These are phyloP conservation scores for Penicillium flavigenum DNA, from an alignment of 495 filamentous ascomycete genomes.

Conservation along the genomic window DNA sequence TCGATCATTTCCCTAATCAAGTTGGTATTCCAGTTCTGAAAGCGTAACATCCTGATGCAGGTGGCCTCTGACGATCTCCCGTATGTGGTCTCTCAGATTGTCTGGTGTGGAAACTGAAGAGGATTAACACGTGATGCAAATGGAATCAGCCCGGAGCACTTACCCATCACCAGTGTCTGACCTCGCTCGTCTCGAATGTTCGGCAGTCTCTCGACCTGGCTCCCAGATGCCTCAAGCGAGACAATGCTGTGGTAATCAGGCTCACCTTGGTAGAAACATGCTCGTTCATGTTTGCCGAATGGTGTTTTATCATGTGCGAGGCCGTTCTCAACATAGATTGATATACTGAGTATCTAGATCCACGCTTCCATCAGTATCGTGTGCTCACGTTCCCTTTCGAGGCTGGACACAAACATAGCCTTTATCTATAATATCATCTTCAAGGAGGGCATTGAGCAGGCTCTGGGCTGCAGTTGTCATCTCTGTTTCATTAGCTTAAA, in stretches of 20 bases:
- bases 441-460: conserved; percentile 19
- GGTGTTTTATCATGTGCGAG: conserved; percentile 15
- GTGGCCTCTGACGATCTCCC: conserved; percentile 14
- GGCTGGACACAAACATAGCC: too few species aligned
- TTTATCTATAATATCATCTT: conserved; percentile 26
- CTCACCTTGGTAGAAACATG: conserved; percentile 20
- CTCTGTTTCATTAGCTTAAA: conserved; percentile 5
- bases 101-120: conserved; percentile 17
- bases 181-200: conserved; percentile 23
- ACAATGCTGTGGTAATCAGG: conserved; percentile 22
- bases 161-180: conserved; percentile 23
- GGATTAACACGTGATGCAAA: too few species aligned
- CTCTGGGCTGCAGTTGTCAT: conserved; percentile 12
- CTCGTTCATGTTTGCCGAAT: conserved; percentile 19
- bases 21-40: conserved; percentile 25
- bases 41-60: conserved; percentile 20
- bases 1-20: conserved; percentile 6
- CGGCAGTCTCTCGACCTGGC: conserved; percentile 21
- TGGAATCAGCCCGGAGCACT: too few species aligned
- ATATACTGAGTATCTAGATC: conserved; percentile 28
- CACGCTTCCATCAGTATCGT: too few species aligned
- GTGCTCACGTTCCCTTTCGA: too few species aligned
- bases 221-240: conserved; percentile 19
- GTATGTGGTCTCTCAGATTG: conserved; percentile 18
- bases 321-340: conserved; percentile 21